phyloP scores from a whole-genome alignment of 495 filamentous ascomycete genomes.

The Darksidea phi region DNA sequence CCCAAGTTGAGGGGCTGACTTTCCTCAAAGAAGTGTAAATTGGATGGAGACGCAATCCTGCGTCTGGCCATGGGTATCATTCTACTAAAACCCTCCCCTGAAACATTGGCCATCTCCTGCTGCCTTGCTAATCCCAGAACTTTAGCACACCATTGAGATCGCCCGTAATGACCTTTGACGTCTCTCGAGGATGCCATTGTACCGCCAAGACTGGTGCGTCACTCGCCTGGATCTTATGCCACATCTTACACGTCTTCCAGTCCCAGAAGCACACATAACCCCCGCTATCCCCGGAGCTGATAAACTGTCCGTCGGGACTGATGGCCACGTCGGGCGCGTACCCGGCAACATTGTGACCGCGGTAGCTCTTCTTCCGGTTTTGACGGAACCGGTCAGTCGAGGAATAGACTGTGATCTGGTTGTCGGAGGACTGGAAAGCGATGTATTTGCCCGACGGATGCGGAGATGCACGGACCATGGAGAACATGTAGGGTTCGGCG shows the following conservation, averaged over 20 bases:
- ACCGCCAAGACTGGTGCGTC: constrained; percentile 76
- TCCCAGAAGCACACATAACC: constrained; percentile 97
- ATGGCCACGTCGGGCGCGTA: constrained; percentile 88
- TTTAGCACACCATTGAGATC: constrained; percentile 85
- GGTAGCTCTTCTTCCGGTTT: constrained; percentile 94
- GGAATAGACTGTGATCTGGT: constrained; percentile 95
- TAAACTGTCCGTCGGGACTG: constrained; percentile 86
- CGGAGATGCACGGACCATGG: constrained; percentile 73
- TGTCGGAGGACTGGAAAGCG: constrained; percentile 87
- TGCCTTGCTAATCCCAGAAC: constrained; percentile 80
- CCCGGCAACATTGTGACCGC: constrained; percentile 91
- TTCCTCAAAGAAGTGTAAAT: too few species aligned
- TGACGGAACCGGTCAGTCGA: constrained; percentile 92
- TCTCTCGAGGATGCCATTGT: constrained; percentile 95
- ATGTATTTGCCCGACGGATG: constrained; percentile 92
- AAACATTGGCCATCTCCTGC: not conserved
- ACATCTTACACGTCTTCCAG: constrained; percentile 99
- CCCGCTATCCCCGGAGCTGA: constrained; percentile 76
- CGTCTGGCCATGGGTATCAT: constrained; percentile 21
- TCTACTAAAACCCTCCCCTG: not conserved
- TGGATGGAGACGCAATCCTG: too few species aligned
- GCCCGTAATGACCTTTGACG: constrained; percentile 86
- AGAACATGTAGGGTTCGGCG: constrained; percentile 95
- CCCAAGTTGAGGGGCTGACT: too few species aligned
- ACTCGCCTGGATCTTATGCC: constrained; percentile 83